Evolutionary conservation across 768 basidiomycete genomes (phyloP), one percentile per base, ranked within the genome.

Genomic region (Clitopilus hobsonii): DNA sequence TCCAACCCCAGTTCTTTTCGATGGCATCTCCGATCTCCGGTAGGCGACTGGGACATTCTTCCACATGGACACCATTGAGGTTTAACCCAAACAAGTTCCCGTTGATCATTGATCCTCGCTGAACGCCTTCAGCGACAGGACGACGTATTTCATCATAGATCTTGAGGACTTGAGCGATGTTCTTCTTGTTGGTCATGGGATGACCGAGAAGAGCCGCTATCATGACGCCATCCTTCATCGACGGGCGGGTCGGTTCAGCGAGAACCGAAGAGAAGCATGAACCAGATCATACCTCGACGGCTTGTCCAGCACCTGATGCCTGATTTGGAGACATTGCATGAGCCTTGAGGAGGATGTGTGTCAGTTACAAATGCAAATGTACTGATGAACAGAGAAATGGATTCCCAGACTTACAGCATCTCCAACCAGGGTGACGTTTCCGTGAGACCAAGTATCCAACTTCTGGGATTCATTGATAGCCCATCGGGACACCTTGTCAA

Each of bases 261-360:
- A 14, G 3, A 36, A 23, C 32, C 38, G 18, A 13, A 20, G 10
- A 24, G 30, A 1, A 16, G 24, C 16, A 27, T 13, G 14, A 14
- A 50, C 32, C 8, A n/a, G 3, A 13, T 11, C 29, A 27, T 11
- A 13, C 77, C 64, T 81, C 81, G n/a, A 80, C 72, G 0, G 79
- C 78, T 52, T 78, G 78, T 3, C 78, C 76, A 2, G 77, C 81
- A 2, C 80, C 79, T 0, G 76, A 71, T 1, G 75, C 79, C 61
- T 75, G 69, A 58, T 78, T 71, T 0, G 78, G 77, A 3, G 71
- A 65, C 71, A 78, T 77, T 0, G 73, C 77, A 61, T 81, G 78
- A 0, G 77, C 78, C 78, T 68, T 16, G 2, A 7, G 4, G 23
- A 7, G 49, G 24, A 36, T 55, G 14, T 66, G 38, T n/a, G 36